These are phyloP conservation scores for Trametes meyenii DNA, from an alignment of 768 basidiomycete species.

Conservation along the genomic window DNA sequence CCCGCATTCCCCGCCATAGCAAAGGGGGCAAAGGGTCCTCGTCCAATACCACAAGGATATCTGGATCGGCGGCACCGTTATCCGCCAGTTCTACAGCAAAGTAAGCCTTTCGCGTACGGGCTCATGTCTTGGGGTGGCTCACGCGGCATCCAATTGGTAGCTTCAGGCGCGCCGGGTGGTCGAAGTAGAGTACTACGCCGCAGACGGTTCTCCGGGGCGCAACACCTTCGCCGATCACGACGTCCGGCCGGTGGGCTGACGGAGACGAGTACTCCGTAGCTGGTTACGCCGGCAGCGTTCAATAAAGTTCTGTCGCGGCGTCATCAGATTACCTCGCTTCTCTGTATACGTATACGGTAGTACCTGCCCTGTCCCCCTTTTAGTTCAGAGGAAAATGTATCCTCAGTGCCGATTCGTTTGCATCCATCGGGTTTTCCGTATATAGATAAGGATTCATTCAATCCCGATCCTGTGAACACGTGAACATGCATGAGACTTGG, in stretches of 20 bases:
- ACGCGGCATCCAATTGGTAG: neutral
- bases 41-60: slow-evolving; percentile 12
- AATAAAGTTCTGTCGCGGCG: too few species aligned
- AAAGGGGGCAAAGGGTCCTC: slow-evolving; percentile 5
- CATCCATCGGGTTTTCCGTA: too few species aligned
- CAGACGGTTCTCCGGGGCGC: neutral
- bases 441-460: too few species aligned
- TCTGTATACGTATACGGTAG: too few species aligned
- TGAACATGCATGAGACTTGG: too few species aligned
- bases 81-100: neutral
- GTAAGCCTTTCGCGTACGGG: neutral
- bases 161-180: neutral
- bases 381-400: too few species aligned
- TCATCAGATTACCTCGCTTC: too few species aligned
- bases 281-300: too few species aligned
- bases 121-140: neutral
- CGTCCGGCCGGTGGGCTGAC: neutral
- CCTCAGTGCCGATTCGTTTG: too few species aligned
- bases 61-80: slow-evolving; percentile 16
- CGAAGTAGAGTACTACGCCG: slow-evolving; percentile 6
- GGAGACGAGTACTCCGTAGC: too few species aligned
- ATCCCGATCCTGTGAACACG: too few species aligned
- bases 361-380: too few species aligned
- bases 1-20: neutral
- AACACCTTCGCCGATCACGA: neutral